phyloP scores from a whole-genome alignment of 2,329 filamentous ascomycete species.

The Didymella sp. region DNA sequence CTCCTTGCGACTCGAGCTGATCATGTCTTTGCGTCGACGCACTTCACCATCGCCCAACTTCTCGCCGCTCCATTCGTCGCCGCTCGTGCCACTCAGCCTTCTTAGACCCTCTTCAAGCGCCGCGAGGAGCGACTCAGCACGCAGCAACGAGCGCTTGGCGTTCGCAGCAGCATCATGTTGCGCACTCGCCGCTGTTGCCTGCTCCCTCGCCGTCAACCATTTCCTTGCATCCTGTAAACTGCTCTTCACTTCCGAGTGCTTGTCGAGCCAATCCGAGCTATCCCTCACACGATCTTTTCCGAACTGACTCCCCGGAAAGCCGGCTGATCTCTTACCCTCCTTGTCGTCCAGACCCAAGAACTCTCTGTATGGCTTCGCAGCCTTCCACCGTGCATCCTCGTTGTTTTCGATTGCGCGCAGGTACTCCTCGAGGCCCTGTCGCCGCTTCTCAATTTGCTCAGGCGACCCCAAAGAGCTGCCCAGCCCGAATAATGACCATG shows the following conservation, averaged over 20 bases:
- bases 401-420: conserved; percentile 73
- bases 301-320: conserved; percentile 46
- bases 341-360: conserved; percentile 69
- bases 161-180: conserved; percentile 74
- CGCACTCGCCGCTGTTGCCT: conserved; percentile 62
- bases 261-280: conserved; percentile 72
- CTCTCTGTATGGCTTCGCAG: conserved; percentile 72
- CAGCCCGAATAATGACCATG: conserved; percentile 64
- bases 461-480: conserved; percentile 69
- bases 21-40: conserved; percentile 71
- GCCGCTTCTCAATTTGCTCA: conserved; percentile 74
- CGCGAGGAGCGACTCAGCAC: conserved; percentile 68
- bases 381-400: conserved; percentile 78
- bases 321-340: conserved; percentile 27
- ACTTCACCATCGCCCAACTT: conserved; percentile 76
- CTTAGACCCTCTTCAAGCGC: conserved; percentile 70
- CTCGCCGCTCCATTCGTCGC: conserved; percentile 53
- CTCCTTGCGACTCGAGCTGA: conserved; percentile 72
- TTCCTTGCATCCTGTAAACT: conserved; percentile 71
- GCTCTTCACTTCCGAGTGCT: conserved; percentile 75
- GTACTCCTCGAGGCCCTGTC: conserved; percentile 72
- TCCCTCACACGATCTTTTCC: conserved; percentile 55
- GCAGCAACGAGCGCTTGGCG: conserved; percentile 76
- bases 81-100: conserved; percentile 44
- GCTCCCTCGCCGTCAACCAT: conserved; percentile 72